Evolutionary conservation across 192 early-diverging fungal species (phyloP).

Genomic region (Podila minutissima): DNA sequence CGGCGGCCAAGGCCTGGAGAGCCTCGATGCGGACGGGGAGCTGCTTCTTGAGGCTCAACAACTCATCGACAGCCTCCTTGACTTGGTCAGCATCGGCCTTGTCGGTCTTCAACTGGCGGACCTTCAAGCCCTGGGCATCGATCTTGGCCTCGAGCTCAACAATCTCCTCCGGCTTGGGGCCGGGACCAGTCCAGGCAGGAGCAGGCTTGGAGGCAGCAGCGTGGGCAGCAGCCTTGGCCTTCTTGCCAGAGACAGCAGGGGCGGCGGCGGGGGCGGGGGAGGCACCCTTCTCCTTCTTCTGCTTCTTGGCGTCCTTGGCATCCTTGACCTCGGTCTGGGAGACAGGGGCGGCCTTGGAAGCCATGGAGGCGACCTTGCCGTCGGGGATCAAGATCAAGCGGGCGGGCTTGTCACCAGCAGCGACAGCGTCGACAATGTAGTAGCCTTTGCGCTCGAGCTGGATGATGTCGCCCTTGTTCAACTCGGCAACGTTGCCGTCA

Average conservation of each 20-base stretch:
- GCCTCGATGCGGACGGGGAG: slow-evolving; percentile 37
- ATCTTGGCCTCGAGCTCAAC: slow-evolving; percentile 48
- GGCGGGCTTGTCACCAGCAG: slow-evolving; percentile 59
- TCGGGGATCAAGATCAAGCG: slow-evolving; percentile 93
- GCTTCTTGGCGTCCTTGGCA: slow-evolving; percentile 45
- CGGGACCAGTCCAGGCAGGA: slow-evolving; percentile 34
- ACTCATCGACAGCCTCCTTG: slow-evolving; percentile 36
- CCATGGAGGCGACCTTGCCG: slow-evolving; percentile 80
- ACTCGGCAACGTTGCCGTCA: slow-evolving; percentile 72
- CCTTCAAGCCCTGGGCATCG: slow-evolving; percentile 33
- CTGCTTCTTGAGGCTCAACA: slow-evolving; percentile 43
- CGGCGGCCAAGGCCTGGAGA: slow-evolving; percentile 26
- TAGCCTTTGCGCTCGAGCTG: slow-evolving; percentile 98
- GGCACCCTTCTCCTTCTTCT: slow-evolving; percentile 36
- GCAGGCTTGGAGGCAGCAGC: slow-evolving; percentile 32
- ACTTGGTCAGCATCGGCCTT: slow-evolving; percentile 33
- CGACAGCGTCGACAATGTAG: slow-evolving; percentile 84
- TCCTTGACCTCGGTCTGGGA: slow-evolving; percentile 30
- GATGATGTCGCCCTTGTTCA: slow-evolving; percentile 82
- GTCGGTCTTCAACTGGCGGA: slow-evolving; percentile 35
- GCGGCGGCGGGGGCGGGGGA: not conserved
- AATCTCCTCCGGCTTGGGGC: slow-evolving; percentile 37
- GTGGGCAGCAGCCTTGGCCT: slow-evolving; percentile 46
- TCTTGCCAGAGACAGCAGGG: slow-evolving; percentile 34
- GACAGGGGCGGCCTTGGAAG: slow-evolving; percentile 67